Evolutionary conservation across 306 rosid genomes (phyloP).

Genomic region (Fagus sylvatica): DNA sequence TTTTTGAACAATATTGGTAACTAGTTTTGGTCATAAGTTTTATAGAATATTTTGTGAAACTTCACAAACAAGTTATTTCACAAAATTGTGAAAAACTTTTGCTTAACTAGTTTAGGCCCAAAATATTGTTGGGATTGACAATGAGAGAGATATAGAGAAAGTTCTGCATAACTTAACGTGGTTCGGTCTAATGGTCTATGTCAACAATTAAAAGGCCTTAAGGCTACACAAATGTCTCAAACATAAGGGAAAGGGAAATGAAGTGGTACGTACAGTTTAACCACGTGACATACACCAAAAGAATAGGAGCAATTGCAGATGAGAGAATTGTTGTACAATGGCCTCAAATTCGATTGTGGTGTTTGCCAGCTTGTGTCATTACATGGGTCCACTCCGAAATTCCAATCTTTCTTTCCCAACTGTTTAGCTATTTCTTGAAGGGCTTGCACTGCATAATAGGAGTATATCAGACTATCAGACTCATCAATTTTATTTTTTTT

Average conservation of each 20-base stretch:
- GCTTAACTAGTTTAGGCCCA: no score
- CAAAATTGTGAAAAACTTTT: no score
- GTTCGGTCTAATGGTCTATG: no score
- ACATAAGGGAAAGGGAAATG: not conserved
- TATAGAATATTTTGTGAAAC: no score
- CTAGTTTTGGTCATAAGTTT: no score
- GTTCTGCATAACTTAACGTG: no score
- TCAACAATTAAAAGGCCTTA: no score
- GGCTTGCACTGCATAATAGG: not conserved
- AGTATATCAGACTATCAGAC: not conserved
- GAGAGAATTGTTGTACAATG: slow-evolving; percentile 13
- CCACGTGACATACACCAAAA: slow-evolving; percentile 23
- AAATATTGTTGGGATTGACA: no score
- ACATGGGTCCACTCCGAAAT: slow-evolving; percentile 25
- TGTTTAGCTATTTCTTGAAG: not conserved
- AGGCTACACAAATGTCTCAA: no score
- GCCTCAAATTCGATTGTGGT: not conserved
- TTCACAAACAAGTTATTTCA: no score
- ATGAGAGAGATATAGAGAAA: no score
- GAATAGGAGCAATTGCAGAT: slow-evolving; percentile 10
- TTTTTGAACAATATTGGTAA: no score
- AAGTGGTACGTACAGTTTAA: not conserved
- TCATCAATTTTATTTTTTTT: not conserved
- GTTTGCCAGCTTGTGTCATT: slow-evolving; percentile 12
- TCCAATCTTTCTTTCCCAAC: slow-evolving; percentile 22